A percentile compares a stretch with the other conserved stretches of the same genome.
These are phyloP conservation scores for Microbotryum silenes-acaulis DNA, from an alignment of 1,284 basidiomycete genomes.

Conservation along the genomic window DNA sequence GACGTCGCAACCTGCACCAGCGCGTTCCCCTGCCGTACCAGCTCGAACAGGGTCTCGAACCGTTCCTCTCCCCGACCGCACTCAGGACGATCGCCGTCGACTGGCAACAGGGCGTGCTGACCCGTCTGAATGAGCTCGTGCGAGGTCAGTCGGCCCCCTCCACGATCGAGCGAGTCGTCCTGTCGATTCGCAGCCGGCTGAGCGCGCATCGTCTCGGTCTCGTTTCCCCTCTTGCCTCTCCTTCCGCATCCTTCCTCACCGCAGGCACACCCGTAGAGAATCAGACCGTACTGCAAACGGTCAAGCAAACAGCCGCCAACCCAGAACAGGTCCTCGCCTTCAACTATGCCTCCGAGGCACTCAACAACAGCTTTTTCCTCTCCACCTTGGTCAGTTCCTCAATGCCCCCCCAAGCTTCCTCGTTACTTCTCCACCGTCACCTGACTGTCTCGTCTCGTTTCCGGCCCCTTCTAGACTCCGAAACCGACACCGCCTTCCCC, in stretches of 20 bases:
- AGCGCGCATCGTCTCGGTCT: slow-evolving; percentile 37
- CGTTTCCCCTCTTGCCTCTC: slow-evolving; percentile 6
- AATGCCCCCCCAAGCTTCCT: not conserved
- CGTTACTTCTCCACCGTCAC: not conserved
- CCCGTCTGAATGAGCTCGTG: slow-evolving; percentile 64
- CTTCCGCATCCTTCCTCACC: too few relatives aligned
- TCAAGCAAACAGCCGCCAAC: slow-evolving; percentile 60
- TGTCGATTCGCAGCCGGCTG: not conserved
- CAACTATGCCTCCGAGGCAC: slow-evolving; percentile 82
- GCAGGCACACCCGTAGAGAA: slow-evolving; percentile 56
- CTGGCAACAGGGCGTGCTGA: slow-evolving; percentile 70
- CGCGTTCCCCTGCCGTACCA: slow-evolving; percentile 54
- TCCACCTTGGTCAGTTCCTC: slow-evolving; percentile 60
- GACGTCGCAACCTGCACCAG: slow-evolving; percentile 45
- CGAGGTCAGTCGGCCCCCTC: slow-evolving; percentile 49
- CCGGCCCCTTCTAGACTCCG: slow-evolving; percentile 9
- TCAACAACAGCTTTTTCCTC: slow-evolving; percentile 96
- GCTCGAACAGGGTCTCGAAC: slow-evolving; percentile 59
- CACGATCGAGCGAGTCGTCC: not conserved
- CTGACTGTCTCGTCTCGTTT: not conserved
- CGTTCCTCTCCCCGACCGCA: slow-evolving; percentile 61
- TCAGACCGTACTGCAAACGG: slow-evolving; percentile 61
- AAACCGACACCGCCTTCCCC: slow-evolving; percentile 10
- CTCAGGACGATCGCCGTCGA: slow-evolving; percentile 63
- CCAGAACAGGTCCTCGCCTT: slow-evolving; percentile 64